Conservation (phyloP, 305 asterid genomes). For the Nicotiana rustica region DNA sequence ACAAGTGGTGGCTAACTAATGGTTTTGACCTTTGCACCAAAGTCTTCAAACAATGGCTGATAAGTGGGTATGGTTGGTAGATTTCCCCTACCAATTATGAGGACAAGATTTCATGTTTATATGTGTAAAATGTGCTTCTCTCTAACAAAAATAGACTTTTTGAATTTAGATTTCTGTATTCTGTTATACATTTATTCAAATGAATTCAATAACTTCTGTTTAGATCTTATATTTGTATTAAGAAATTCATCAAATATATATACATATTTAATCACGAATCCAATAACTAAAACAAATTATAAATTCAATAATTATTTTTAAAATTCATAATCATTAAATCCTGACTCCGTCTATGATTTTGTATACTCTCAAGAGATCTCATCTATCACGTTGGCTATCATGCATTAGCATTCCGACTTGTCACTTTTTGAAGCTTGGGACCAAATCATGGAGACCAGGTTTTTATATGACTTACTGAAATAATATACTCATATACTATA, state of each 20-base stretch:
- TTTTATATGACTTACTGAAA: neutral
- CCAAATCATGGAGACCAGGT: neutral
- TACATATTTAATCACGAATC: no score
- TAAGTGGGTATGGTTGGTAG: conserved; percentile 85
- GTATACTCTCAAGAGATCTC: neutral
- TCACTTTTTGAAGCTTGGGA: conserved; percentile 17
- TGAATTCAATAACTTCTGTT: no score
- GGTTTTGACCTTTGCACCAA: conserved; percentile 62
- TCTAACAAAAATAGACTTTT: neutral
- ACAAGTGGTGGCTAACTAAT: conserved; percentile 53
- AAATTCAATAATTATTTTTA: no score
- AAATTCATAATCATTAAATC: no score
- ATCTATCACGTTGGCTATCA: neutral
- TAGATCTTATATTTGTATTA: no score
- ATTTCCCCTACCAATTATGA: conserved; percentile 64
- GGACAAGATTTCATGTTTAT: conserved; percentile 31
- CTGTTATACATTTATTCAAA: no score
- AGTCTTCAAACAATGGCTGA: conserved; percentile 42
- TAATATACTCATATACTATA: no score
- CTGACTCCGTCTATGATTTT: no score
- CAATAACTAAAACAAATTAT: no score
- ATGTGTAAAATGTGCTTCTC: neutral
- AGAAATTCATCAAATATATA: no score
- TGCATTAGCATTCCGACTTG: neutral
- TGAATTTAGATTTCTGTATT: neutral